Base-by-base conservation (phyloP, 768 basidiomycete genomes). In the Trametes villosa region DNA sequence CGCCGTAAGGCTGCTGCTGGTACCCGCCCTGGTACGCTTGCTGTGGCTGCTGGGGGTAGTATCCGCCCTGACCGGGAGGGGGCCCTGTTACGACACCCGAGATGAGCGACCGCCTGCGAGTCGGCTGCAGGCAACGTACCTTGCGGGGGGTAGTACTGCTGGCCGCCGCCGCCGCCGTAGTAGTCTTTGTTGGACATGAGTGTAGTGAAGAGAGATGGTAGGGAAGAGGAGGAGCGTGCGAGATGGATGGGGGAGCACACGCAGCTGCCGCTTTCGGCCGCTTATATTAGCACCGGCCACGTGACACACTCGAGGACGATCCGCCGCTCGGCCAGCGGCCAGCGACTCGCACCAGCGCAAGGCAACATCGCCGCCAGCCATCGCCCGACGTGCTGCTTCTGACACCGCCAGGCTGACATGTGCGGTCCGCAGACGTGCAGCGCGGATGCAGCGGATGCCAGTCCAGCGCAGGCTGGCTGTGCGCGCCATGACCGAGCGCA, bases 21-120 rank as follows among this genome's bases (percentile, higher is more conserved):
- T 62, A 62, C 4, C 64, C 64, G 36, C 67, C 70, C 53, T 86
- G 83, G 71, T 92, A 89, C 0, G 87, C 77, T 66, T 88, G 86
- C 63, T 83, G 86, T 13, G 90, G 91, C 75, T 87, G 86, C 79
- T 91, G 79, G 22, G 81, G 88, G 66, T 90, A 89, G 71, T 90
- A 89, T 34, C 85, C 85, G 42, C 86, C 87, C 65, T 87, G 85
- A 31, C 80, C 80, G 30, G 77, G 83, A n/a, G 84, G 82, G 42
- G 80, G 77, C 31, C 81, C 80, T 82, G 69, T 9, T 9, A 38
- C 18, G 24, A n/a, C 22, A 24, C 68, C 60, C 63, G 68, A 22
- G 20, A 3, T 74, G 77, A 68, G 29, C 31, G 26, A 8, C 18
- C 31, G 9, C 9, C 17, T 15, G 18, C 36, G 36, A 6, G 18